Percentiles rank a stretch among this genome's conserved stretches.
Evolutionary conservation across 2,329 filamentous ascomycete genomes (phyloP).

Genomic region (Cercospora canescens): DNA sequence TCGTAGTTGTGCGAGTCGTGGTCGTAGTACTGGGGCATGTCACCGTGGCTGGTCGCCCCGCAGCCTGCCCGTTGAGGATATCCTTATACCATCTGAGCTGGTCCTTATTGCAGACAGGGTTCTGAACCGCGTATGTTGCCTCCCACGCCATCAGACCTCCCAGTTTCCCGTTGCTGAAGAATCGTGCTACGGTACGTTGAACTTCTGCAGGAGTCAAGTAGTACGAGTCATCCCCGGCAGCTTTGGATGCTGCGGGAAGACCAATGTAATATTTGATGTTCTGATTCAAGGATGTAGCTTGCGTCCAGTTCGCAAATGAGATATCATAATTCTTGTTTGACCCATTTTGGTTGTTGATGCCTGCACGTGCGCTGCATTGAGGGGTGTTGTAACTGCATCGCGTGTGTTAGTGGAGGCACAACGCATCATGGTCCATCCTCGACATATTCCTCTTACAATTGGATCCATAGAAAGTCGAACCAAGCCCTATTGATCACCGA

Average conservation of each 20-base stretch:
- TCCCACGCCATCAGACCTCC: conserved; percentile 64
- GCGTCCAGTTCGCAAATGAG: conserved; percentile 22
- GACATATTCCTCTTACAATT: conserved; percentile 32
- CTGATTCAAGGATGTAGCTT: conserved; percentile 47
- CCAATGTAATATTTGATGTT: conserved; percentile 57
- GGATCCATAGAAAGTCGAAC: conserved; percentile 48
- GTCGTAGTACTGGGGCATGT: conserved; percentile 4
- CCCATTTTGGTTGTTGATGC: conserved; percentile 38
- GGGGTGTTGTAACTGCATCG: conserved; percentile 45
- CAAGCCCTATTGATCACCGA: conserved; percentile 38
- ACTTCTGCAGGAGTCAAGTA: conserved; percentile 53
- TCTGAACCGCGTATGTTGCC: conserved; percentile 44
- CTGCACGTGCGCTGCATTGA: conserved; percentile 48
- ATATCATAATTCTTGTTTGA: conserved; percentile 27
- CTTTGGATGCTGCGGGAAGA: conserved; percentile 38
- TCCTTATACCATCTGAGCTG: conserved; percentile 53
- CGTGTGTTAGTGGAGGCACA: neutral
- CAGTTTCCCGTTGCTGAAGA: conserved; percentile 46
- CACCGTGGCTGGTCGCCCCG: neutral
- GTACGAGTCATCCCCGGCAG: conserved; percentile 33
- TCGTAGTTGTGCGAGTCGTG: neutral
- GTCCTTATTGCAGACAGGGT: conserved; percentile 41
- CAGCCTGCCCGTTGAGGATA: conserved; percentile 33
- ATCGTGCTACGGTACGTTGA: conserved; percentile 45
- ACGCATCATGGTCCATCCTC: neutral